Evolutionary conservation across 2,329 filamentous ascomycete species (phyloP).

Genomic region (Alternaria postmessia): DNA sequence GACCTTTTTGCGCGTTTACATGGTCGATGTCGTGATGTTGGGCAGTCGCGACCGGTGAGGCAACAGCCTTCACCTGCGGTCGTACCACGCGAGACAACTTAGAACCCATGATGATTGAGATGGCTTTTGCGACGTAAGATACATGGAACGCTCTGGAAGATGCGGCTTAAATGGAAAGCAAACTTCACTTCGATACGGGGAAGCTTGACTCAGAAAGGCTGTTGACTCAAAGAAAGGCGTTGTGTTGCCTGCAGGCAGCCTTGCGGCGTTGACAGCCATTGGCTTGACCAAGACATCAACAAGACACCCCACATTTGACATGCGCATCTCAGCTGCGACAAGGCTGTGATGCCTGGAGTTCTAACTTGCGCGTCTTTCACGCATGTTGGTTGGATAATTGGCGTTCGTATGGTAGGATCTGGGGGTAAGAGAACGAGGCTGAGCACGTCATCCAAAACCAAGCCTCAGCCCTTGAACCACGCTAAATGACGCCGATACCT

Average conservation of each 20-base stretch:
- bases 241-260: conserved; percentile 43
- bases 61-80: conserved; percentile 27
- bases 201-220: conserved; percentile 30
- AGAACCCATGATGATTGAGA: conserved; percentile 36
- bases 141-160: background rate
- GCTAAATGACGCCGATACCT: background rate
- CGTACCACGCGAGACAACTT: conserved; percentile 34
- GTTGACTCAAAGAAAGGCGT: conserved; percentile 36
- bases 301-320: conserved; percentile 10
- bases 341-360: background rate
- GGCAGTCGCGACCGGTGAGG: conserved; percentile 22
- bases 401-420: background rate
- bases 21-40: conserved; percentile 19
- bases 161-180: conserved; percentile 3
- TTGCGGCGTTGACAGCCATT: conserved; percentile 26
- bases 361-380: background rate
- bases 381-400: conserved; percentile 1
- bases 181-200: background rate
- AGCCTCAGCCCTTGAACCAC: conserved; percentile 7
- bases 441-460: background rate
- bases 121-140: background rate
- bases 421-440: background rate
- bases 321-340: background rate
- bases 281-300: conserved; percentile 13
- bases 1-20: conserved; percentile 14